Evolutionary conservation across 2,329 filamentous ascomycete genomes (phyloP), one percentile per base, ranked within the genome.

Genomic region (Escovopsis sp.): DNA sequence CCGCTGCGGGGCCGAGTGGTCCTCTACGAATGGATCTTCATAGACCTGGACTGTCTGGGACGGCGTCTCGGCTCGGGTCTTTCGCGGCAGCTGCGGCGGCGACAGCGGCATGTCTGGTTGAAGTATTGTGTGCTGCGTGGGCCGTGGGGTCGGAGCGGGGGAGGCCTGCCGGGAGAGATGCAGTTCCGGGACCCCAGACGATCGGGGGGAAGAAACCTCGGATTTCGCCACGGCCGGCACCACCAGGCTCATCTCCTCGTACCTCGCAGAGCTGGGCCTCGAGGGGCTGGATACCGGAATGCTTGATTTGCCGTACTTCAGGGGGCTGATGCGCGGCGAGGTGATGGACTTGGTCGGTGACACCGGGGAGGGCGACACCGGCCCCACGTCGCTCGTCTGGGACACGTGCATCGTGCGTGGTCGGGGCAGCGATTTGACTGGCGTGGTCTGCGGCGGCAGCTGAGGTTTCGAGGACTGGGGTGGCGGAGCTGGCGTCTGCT

Each of bases 11-110:
- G 58, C 46, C n/a, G n/a, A n/a, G 32, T 68, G 58, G 16, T 68
- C 60, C 27, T 60, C 61, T 6, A 62, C 66, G 39, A 73, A 69
- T 2, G 73, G 73, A 42, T 79, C 73, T 45, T 78, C 74, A 41
- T 75, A 78, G 1, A 78, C 72, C 44, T 72, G 62, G 12, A 75
- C 48, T 2, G 58, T 45, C 31, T 55, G 57, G 3, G 56, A 52
- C 3, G 58, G 53, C 0, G 56, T 53, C 23, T 48, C 42, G 4
- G 31, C 27, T 13, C 40, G 33, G 16, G 41, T 14, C 19, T 38
- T 36, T 4, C 38, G 28, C 18, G 39, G 33, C 7, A 41, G 40
- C 15, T 43, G 37, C 10, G 38, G 31, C 12, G 35, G 26, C 17
- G 30, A 37, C n/a, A 41, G 36, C n/a, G 36, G 35, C 15, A 31